Evolutionary conservation across 1,284 basidiomycete species (phyloP).

Genomic region (Naganishia cerealis): DNA sequence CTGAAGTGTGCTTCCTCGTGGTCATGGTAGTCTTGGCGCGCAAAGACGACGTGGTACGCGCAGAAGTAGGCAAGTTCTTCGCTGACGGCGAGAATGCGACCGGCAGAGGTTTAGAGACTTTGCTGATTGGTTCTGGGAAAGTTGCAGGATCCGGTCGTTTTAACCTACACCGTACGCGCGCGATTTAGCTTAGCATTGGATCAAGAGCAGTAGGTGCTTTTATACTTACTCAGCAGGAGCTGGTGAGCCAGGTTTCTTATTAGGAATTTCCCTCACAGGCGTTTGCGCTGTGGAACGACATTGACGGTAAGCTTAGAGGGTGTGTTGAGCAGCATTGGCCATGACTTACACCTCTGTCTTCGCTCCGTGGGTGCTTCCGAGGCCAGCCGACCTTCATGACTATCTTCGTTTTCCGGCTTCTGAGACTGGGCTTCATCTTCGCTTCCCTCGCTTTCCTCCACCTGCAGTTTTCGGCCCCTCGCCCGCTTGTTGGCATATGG

Average conservation of each 20-base stretch:
- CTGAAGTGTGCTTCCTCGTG: conserved; percentile 23
- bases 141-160: conserved; percentile 7
- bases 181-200: neutral
- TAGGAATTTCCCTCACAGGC: neutral
- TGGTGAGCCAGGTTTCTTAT: conserved; percentile 1
- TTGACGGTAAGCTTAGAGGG: neutral
- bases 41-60: conserved; percentile 18
- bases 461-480: conserved; percentile 1
- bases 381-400: neutral
- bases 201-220: neutral
- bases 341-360: neutral
- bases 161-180: neutral
- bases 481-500: conserved; percentile 8
- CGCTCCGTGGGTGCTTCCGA: conserved; percentile 1
- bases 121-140: conserved; percentile 15
- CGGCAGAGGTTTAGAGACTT: conserved; percentile 24
- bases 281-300: neutral
- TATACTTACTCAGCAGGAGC: conserved; percentile 7
- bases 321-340: neutral
- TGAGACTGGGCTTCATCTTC: conserved; percentile 7
- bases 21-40: conserved; percentile 23
- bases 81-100: conserved; percentile 30
- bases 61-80: conserved; percentile 25
- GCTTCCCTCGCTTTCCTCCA: conserved; percentile 12
- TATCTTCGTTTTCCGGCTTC: conserved; percentile 12